phyloP scores from a whole-genome alignment of 805 yeast genomes.

The Kuraishia ogatae region DNA sequence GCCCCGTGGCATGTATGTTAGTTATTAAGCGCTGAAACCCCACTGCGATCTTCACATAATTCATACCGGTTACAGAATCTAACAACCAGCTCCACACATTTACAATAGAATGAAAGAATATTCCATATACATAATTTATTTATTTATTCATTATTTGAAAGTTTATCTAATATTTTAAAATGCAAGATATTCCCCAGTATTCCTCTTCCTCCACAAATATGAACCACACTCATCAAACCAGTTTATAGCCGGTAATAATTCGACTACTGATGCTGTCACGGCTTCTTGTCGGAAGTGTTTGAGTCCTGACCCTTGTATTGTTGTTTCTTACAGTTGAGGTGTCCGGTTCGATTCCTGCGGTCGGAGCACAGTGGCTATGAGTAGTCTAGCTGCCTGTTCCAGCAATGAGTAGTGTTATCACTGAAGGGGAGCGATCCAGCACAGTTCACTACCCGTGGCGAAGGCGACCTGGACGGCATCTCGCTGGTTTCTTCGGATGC shows the following conservation, averaged over 20 bases:
- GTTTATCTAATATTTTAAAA: too few relatives aligned
- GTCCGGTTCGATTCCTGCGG: constrained; percentile 37
- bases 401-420: constrained; percentile 24
- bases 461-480: constrained; percentile 30
- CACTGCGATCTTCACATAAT: not conserved
- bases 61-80: not conserved
- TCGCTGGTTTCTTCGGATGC: constrained; percentile 21
- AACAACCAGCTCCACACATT: not conserved
- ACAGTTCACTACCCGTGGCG: constrained; percentile 31
- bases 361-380: constrained; percentile 18
- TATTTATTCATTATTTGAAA: too few relatives aligned
- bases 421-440: constrained; percentile 39
- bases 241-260: not conserved
- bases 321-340: constrained; percentile 20
- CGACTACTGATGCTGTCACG: constrained; percentile 8
- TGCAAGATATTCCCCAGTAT: too few relatives aligned
- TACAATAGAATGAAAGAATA: not conserved
- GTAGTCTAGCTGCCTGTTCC: constrained; percentile 20
- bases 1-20: too few relatives aligned
- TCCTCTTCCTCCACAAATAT: too few relatives aligned
- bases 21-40: too few relatives aligned
- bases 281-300: constrained; percentile 12
- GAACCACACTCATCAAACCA: not conserved
- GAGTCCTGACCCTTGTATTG: constrained; percentile 5
- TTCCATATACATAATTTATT: too few relatives aligned